Percentiles rank a stretch among this genome's conserved stretches.
phyloP scores from a whole-genome alignment of 768 basidiomycete genomes.

The Agrocybe chaxingu region DNA sequence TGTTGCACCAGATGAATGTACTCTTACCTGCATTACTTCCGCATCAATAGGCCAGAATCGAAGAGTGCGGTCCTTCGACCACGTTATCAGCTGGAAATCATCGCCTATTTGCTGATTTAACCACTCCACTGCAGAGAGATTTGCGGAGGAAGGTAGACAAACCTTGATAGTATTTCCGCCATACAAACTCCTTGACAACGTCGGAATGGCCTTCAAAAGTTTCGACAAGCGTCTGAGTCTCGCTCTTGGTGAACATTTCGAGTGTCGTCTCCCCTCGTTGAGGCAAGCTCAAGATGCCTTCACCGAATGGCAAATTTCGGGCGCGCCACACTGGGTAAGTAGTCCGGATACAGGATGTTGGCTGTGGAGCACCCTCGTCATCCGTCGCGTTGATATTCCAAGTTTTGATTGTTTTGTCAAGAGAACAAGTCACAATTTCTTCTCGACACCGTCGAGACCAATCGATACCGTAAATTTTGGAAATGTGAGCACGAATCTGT shows the following conservation, averaged over 20 bases:
- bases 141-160: slow-evolving; percentile 6
- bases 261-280: slow-evolving; percentile 83
- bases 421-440: slow-evolving; percentile 89
- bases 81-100: slow-evolving; percentile 61
- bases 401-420: slow-evolving; percentile 90
- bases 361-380: slow-evolving; percentile 24
- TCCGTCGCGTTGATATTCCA: slow-evolving; percentile 56
- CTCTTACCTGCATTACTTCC: slow-evolving; percentile 62
- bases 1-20: neutral
- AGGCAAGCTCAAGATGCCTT: slow-evolving; percentile 82
- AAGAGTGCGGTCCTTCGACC: slow-evolving; percentile 88
- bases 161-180: slow-evolving; percentile 73
- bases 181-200: slow-evolving; percentile 97
- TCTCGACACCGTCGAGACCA: slow-evolving; percentile 79
- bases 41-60: slow-evolving; percentile 85
- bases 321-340: slow-evolving; percentile 94
- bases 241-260: slow-evolving; percentile 70
- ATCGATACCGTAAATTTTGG: slow-evolving; percentile 97
- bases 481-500: slow-evolving; percentile 75
- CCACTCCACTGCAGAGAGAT: neutral
- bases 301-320: slow-evolving; percentile 87
- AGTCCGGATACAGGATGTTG: slow-evolving; percentile 59
- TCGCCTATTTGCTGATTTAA: slow-evolving; percentile 18
- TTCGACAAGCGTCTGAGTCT: slow-evolving; percentile 52
- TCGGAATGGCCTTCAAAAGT: slow-evolving; percentile 86